A percentile compares a stretch with the other conserved stretches of the same genome.
Conservation (phyloP, 2,329 filamentous ascomycete genomes). For the Aspergillus fischeri region DNA sequence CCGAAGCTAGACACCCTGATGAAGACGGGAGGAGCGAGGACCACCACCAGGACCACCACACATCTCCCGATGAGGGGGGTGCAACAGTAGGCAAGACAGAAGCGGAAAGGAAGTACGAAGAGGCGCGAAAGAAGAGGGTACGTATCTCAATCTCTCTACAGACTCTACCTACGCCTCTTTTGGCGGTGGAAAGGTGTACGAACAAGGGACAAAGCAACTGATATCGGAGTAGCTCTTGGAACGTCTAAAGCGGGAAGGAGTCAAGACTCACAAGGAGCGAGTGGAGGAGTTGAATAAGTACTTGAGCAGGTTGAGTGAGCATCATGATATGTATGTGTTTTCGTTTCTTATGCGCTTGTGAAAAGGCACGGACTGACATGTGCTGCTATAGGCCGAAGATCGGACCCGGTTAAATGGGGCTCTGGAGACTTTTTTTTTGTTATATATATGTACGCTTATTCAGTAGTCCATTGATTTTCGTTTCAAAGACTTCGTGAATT, state of each 20-base stretch:
- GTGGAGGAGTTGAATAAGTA: slow-evolving; percentile 96
- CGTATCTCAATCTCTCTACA: slow-evolving; percentile 30
- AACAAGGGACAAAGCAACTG: background rate
- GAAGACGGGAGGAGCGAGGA: slow-evolving; percentile 20
- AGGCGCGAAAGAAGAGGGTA: slow-evolving; percentile 75
- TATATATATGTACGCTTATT: background rate
- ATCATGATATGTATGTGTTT: slow-evolving; percentile 79
- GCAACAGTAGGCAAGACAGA: slow-evolving; percentile 67
- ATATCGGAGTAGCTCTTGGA: slow-evolving; percentile 64
- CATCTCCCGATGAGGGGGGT: slow-evolving; percentile 23
- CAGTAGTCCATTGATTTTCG: background rate
- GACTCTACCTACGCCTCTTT: slow-evolving; percentile 2
- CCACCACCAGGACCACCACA: slow-evolving; percentile 9
- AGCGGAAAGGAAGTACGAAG: slow-evolving; percentile 74
- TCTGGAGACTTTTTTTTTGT: background rate
- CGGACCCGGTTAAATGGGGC: slow-evolving; percentile 34
- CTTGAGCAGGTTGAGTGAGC: slow-evolving; percentile 84
- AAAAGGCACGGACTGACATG: slow-evolving; percentile 9
- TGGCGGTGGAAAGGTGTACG: background rate
- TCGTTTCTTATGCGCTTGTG: background rate
- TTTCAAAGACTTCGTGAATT: background rate
- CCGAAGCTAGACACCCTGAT: slow-evolving; percentile 10
- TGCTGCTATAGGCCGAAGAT: slow-evolving; percentile 34
- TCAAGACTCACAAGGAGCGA: slow-evolving; percentile 95
- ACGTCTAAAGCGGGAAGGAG: slow-evolving; percentile 73